Percentiles rank a stretch among this genome's conserved stretches.
Evolutionary conservation across 495 filamentous ascomycete genomes (phyloP).

Genomic region (Pseudotulostoma volvatum): DNA sequence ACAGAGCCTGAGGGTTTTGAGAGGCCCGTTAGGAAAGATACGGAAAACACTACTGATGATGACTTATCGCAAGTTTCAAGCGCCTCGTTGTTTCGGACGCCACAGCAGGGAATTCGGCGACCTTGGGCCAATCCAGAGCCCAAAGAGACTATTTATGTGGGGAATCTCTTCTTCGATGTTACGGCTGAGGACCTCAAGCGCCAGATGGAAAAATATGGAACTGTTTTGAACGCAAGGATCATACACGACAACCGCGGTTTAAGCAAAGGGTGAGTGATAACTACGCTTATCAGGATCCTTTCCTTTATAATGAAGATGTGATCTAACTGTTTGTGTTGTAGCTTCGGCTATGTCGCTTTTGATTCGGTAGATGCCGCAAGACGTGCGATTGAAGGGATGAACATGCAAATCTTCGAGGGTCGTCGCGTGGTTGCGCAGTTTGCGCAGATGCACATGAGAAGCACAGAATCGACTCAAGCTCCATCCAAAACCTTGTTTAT

Average conservation of each 20-base stretch:
- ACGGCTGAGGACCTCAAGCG: constrained; percentile 51
- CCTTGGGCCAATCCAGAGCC: constrained; percentile 3
- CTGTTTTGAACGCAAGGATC: constrained; percentile 37
- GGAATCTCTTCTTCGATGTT: constrained; percentile 77
- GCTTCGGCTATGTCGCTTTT: constrained; percentile 69
- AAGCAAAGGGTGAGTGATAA: constrained; percentile 64
- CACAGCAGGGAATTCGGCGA: neutral
- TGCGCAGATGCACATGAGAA: constrained; percentile 21
- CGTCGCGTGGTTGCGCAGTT: constrained; percentile 50
- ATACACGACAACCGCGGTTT: constrained; percentile 55
- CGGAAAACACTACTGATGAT: neutral
- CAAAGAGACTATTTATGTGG: constrained; percentile 48
- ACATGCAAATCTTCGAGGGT: constrained; percentile 63
- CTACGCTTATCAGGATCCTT: no score
- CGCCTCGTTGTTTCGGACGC: neutral
- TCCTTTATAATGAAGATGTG: no score
- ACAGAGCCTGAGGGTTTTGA: no score
- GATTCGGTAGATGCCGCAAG: constrained; percentile 35
- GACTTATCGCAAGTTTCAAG: neutral
- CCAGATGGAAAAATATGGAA: constrained; percentile 50
- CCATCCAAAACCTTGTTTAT: constrained; percentile 62
- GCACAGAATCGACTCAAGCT: constrained; percentile 9
- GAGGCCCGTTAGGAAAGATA: no score
- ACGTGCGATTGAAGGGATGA: constrained; percentile 44
- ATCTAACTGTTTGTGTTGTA: no score